These are phyloP conservation scores for Pancytospora philotis DNA, from an alignment of 371 early-diverging fungal genomes.

Conservation along the genomic window DNA sequence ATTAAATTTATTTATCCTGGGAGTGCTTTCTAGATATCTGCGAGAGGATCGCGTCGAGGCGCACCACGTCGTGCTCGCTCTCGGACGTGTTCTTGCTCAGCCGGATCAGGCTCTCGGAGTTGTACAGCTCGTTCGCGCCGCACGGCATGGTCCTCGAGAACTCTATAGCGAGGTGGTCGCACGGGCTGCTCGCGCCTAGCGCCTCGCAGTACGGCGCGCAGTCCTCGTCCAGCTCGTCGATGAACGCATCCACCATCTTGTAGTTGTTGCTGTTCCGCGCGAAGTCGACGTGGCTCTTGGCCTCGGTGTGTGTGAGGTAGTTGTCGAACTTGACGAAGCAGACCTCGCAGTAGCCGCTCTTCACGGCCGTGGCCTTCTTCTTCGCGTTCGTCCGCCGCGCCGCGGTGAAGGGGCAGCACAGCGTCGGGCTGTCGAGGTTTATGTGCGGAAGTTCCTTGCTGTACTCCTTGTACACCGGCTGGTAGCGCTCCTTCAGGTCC, in stretches of 20 bases:
- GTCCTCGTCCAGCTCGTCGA: constrained; percentile 6
- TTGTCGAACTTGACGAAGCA: constrained; percentile 52
- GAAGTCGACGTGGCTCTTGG: constrained; percentile 42
- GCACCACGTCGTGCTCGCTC: not conserved
- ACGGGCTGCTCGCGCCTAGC: not conserved
- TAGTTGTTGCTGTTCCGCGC: constrained; percentile 46
- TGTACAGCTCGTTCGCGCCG: not conserved
- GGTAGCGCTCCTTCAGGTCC: constrained; percentile 48
- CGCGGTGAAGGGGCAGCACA: constrained; percentile 36
- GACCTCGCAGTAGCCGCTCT: constrained; percentile 56
- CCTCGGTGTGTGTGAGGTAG: constrained; percentile 50
- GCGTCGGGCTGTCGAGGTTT: constrained; percentile 26
- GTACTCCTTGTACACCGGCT: constrained; percentile 58
- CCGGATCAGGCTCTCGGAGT: not conserved
- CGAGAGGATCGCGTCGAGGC: not conserved
- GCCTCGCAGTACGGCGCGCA: not conserved
- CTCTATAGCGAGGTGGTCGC: not conserved
- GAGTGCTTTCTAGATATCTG: not conserved
- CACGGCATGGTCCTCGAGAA: not conserved
- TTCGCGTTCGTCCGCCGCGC: constrained; percentile 12
- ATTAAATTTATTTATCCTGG: not conserved
- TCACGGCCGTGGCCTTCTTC: constrained; percentile 19
- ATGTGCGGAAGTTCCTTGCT: constrained; percentile 33
- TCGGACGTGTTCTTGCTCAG: not conserved
- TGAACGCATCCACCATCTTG: constrained; percentile 49